phyloP scores from a whole-genome alignment of 129 eudicot genomes.

The Silybum marianum region DNA sequence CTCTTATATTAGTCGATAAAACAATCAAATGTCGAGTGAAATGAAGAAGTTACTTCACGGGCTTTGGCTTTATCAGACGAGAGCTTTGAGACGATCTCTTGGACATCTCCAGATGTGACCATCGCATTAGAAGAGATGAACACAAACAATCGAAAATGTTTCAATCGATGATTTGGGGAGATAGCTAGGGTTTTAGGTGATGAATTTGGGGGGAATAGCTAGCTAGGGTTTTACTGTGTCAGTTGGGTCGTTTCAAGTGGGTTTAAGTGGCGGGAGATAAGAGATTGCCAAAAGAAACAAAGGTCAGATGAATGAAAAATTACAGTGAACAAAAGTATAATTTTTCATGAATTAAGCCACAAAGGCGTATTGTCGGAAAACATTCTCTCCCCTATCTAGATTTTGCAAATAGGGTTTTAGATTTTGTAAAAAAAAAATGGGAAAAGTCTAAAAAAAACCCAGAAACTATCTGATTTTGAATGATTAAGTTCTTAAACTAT shows the following conservation, averaged over 20 bases:
- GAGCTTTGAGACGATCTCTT: constrained; percentile 74
- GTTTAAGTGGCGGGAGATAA: constrained; percentile 34
- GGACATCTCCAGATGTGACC: constrained; percentile 70
- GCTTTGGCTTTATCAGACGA: constrained; percentile 74
- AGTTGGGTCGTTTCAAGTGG: constrained; percentile 13
- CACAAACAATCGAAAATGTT: not conserved
- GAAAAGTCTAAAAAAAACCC: no score
- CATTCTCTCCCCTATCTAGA: no score
- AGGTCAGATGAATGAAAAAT: not conserved
- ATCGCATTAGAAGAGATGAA: constrained; percentile 37
- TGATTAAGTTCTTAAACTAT: no score
- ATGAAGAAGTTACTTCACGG: constrained; percentile 63
- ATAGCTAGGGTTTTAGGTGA: constrained; percentile 7
- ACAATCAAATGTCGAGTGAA: not conserved
- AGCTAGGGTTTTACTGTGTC: constrained; percentile 23
- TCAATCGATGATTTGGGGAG: not conserved
- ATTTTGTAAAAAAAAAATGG: no score
- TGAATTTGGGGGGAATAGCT: constrained; percentile 2
- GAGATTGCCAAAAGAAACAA: constrained; percentile 5
- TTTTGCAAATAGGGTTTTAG: no score
- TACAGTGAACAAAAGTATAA: no score
- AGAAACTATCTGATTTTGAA: no score
- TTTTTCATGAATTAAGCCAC: not conserved
- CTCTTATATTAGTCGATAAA: not conserved
- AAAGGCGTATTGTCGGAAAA: not conserved